Percentiles rank a stretch among this genome's conserved stretches.
Conservation (phyloP, 228 moss, liverwort and hornwort genomes). For the Sphagnum magellanicum region DNA sequence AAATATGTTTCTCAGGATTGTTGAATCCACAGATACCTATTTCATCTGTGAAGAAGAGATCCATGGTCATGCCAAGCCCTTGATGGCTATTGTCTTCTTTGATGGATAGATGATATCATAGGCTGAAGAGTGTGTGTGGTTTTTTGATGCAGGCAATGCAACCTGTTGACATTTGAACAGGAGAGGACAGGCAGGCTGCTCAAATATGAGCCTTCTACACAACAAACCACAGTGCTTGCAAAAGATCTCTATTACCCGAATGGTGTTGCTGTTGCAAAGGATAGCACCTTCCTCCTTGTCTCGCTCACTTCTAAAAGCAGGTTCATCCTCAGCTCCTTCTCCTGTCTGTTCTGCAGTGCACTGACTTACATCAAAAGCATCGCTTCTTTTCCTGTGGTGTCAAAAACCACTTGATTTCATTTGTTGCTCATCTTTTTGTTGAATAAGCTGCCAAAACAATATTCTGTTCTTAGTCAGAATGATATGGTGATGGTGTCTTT, state of each 20-base stretch:
- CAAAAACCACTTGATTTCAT: too few relatives aligned
- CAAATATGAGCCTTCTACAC: constrained; percentile 40
- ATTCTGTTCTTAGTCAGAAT: too few relatives aligned
- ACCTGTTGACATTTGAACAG: constrained; percentile 31
- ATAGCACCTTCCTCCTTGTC: constrained; percentile 49
- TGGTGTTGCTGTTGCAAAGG: constrained; percentile 60
- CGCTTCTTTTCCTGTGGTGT: too few relatives aligned
- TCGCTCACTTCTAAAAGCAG: constrained; percentile 38
- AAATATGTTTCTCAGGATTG: neutral
- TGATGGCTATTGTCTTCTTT: neutral
- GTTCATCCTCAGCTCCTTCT: constrained; percentile 11
- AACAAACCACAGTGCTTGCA: constrained; percentile 39
- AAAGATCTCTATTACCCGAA: constrained; percentile 57
- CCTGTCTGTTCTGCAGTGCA: too few relatives aligned
- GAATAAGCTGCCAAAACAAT: too few relatives aligned
- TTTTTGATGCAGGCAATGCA: constrained; percentile 32
- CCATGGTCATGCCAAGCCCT: neutral
- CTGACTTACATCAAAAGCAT: too few relatives aligned
- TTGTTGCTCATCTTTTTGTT: neutral
- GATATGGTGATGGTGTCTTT: too few relatives aligned
- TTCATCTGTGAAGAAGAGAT: too few relatives aligned
- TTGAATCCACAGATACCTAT: neutral
- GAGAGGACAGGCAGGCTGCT: constrained; percentile 63
- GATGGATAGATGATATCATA: neutral
- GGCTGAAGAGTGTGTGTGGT: neutral